Evolutionary conservation across 1,284 basidiomycete species (phyloP).

Genomic region (Gymnopus androsaceus): DNA sequence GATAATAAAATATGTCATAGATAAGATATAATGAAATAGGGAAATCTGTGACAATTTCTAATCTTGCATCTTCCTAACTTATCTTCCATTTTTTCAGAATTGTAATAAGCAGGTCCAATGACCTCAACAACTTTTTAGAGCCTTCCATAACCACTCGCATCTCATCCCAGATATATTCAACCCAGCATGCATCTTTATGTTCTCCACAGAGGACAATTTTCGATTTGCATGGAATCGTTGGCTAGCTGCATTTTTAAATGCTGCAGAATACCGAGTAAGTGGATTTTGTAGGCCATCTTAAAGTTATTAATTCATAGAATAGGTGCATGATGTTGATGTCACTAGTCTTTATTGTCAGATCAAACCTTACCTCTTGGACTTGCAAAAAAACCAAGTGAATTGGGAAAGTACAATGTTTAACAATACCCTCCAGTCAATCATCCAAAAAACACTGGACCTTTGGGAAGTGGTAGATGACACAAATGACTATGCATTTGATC

Average conservation of each 20-base stretch:
- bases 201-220: neutral
- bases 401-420: neutral
- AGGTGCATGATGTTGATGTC: neutral
- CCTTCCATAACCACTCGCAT: neutral
- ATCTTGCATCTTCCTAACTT: neutral
- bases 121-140: neutral
- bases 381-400: neutral
- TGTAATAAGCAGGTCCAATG: neutral
- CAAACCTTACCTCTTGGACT: neutral
- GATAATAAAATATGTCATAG: no score
- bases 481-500: neutral
- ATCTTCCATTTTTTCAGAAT: neutral
- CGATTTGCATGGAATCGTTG: neutral
- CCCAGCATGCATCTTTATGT: neutral
- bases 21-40: no score
- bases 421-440: no score
- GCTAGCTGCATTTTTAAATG: neutral
- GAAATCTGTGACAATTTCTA: no score
- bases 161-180: neutral
- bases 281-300: neutral
- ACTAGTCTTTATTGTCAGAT: neutral
- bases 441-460: neutral
- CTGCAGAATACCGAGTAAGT: neutral
- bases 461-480: neutral
- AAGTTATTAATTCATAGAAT: neutral